Base-by-base conservation (phyloP, 495 filamentous ascomycete species). In the Lepraria neglecta region DNA sequence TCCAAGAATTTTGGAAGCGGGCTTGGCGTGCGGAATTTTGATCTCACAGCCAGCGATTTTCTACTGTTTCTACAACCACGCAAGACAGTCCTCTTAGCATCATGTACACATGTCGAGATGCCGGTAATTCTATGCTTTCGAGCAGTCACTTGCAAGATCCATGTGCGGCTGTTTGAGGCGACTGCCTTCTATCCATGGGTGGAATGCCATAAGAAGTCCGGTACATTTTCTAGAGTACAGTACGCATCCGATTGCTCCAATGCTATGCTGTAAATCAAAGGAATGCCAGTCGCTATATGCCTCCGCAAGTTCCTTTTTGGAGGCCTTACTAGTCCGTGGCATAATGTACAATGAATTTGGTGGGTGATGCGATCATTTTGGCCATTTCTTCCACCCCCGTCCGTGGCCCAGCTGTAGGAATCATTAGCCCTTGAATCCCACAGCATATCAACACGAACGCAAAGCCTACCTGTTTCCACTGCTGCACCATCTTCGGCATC, bases 301-400 rank as follows among this genome's bases (percentile, higher is more conserved):
- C 30, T 54, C 14, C 51, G 7, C 15, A 38, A 35, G 4, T 54
- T n/a, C 0, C n/a, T 12, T 12, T 11, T 38, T 12, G 35, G 0
- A 35, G 31, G 12, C 12, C 3, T 0, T 21, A 11, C 10, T 3
- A 54, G 12, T 4, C 31, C 10, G 31, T 35, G 10, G 30, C 15
- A 11, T 38, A 12, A 2, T 12, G 19, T 19, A 33, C 17, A 3
- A 38, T 33, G 6, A 10, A 15, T n/a, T 38, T 38, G 35, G 35
- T 10, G 35, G 35, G 35, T 38, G 35, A 38, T 38, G 12, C 35
- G 35, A 38, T 38, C 35, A 38, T 38, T 12, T 38, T 38, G 94
- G 94, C 82, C 83, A 98, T 72, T 90, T 89, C 76, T 85, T 91
- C 94, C 92, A 96, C 56, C 87, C 89, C 73, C 84, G 78, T 68